Conservation (phyloP, 1,139 yeast species). For the Candida frijolesensis region DNA sequence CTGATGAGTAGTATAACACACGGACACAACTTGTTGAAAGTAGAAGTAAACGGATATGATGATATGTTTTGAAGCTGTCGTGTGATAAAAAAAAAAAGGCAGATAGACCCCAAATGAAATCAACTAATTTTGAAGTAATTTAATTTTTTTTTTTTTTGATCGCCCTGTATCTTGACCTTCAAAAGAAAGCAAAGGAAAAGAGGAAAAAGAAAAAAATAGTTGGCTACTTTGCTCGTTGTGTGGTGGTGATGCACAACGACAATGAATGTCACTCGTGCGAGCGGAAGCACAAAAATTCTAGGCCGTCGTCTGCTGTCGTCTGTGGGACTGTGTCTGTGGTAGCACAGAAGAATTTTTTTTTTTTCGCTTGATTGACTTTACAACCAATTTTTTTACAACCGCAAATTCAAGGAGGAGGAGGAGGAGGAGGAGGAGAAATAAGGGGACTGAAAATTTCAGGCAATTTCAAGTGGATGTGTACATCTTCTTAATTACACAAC, state of each 20-base stretch:
- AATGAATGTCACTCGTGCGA: not conserved
- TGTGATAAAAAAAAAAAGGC: not conserved
- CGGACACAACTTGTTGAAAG: conserved; percentile 1
- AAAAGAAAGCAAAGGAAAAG: not conserved
- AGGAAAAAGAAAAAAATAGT: not conserved
- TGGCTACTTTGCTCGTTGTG: not conserved
- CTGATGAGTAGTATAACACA: not conserved
- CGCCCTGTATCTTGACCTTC: not conserved
- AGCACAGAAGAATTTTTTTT: not conserved
- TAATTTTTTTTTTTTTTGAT: not conserved
- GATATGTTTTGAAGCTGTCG: not conserved
- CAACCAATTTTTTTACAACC: not conserved
- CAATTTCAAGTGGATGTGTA: not conserved
- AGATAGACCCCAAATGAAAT: not conserved
- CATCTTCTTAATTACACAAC: not conserved
- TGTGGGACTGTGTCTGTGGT: not conserved
- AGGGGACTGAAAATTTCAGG: not conserved
- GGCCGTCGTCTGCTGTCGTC: not conserved
- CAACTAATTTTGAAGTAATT: not conserved
- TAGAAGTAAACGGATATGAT: not conserved
- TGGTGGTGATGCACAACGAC: not conserved
- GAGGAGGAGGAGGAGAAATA: not conserved
- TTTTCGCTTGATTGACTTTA: not conserved
- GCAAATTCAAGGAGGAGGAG: not conserved
- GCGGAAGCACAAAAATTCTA: not conserved